Evolutionary conservation across 768 basidiomycete genomes (phyloP), one percentile per base, ranked within the genome.

Genomic region (Tricholoma flavovirens): DNA sequence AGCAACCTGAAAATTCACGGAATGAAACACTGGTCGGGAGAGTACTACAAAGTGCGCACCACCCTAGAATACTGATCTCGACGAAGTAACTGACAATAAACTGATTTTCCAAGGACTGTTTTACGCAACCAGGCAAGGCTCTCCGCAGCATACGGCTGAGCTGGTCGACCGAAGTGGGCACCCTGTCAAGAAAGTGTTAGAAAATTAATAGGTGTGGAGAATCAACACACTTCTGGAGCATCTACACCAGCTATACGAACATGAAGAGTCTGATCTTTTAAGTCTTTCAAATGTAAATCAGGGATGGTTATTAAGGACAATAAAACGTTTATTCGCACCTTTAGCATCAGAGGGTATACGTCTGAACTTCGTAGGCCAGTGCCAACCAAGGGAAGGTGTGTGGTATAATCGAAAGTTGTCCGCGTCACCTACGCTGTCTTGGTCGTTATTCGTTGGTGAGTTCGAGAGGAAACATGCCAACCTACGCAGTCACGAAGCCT

Each of bases 331-430:
- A 42, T 3, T 22, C 64, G 24, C 32, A 86, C 87, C 85, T 81
- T 83, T 87, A 17, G 69, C 61, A 24, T 69, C 66, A 3, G 73
- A 66, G 0, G 94, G 92, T 35, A 93, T 73, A 12, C 69, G 66
- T 55, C 89, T 79, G 50, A 90, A 76, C 60, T 85, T 88, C 59
- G 90, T 59, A 0, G 88, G 90, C 78, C 83, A 88, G 49, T 77
- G 74, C 76, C 86, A 92, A 32, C 90, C 87, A 24, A 90, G 66
- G 0, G 80, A 77, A 0, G 95, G 94, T 0, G 86, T 93, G 65
- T 98, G 95, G 62, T 84, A 97, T 29, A 98, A 67, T 24, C 89
- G 75, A 68, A 96, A 94, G 65, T 92, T 92, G 69, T 98, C 95
- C 11, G 80, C 84, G 64, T 94, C 92, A 3, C 89, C 89, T 51